These are phyloP conservation scores for Globisporangium recalcitrans DNA, from an alignment of 352 stramenopile species.

Conservation along the genomic window DNA sequence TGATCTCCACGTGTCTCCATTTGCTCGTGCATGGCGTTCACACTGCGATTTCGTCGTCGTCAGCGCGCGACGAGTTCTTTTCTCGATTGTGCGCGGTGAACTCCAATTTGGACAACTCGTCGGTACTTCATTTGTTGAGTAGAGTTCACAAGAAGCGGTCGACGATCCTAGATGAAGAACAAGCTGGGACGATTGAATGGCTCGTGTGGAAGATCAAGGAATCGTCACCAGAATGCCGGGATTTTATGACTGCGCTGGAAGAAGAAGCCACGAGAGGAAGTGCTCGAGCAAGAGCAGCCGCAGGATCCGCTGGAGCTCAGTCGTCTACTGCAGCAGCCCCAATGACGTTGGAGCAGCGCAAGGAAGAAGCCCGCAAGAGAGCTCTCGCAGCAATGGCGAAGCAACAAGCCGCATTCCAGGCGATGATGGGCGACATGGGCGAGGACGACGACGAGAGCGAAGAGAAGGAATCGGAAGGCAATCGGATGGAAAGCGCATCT, in stretches of 20 bases:
- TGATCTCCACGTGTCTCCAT: conserved; percentile 80
- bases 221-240: conserved; percentile 38
- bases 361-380: conserved; percentile 71
- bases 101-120: conserved; percentile 29
- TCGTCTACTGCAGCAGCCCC: conserved; percentile 13
- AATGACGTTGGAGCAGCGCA: conserved; percentile 67
- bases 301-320: background rate
- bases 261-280: conserved; percentile 28
- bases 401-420: conserved; percentile 79
- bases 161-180: conserved; percentile 63
- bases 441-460: conserved; percentile 29
- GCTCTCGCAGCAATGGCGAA: conserved; percentile 77
- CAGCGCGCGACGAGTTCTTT: conserved; percentile 42
- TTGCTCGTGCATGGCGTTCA: conserved; percentile 77
- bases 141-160: conserved; percentile 39
- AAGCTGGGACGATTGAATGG: conserved; percentile 71
- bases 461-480: conserved; percentile 21
- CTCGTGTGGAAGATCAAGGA: conserved; percentile 54
- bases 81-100: conserved; percentile 34
- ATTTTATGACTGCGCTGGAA: conserved; percentile 30
- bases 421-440: conserved; percentile 64
- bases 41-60: conserved; percentile 27
- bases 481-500: conserved; percentile 14
- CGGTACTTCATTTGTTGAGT: conserved; percentile 49
- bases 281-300: conserved; percentile 8